A percentile compares a stretch with the other conserved stretches of the same genome.
Conservation (phyloP, 176 grass and related monocot species). For the Zoysia japonica region DNA sequence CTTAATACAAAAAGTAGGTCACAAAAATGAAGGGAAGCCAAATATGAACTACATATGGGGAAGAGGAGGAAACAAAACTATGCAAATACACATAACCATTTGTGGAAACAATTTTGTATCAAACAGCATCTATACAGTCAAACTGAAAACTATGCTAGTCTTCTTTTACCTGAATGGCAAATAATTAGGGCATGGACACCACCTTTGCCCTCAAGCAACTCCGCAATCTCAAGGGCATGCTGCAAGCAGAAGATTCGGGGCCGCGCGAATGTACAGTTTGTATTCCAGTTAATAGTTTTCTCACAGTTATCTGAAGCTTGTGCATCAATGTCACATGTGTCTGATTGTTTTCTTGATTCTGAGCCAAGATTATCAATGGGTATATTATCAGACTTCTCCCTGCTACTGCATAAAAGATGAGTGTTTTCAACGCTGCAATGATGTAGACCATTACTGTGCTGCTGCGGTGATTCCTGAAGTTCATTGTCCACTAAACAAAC, state of each 20-base stretch:
- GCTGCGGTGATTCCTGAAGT: conserved; percentile 15
- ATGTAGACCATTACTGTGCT: conserved; percentile 20
- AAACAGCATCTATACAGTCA: conserved; percentile 29
- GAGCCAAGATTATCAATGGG: conserved; percentile 8
- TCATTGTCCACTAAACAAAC: conserved; percentile 32
- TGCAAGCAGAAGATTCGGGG: conserved; percentile 96
- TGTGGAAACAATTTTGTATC: conserved; percentile 22
- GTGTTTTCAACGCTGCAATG: conserved; percentile 35
- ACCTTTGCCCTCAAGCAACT: conserved; percentile 73
- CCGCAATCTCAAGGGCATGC: conserved; percentile 86
- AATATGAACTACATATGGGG: background rate
- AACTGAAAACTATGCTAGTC: conserved; percentile 16
- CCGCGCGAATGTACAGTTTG: conserved; percentile 54
- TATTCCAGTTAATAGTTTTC: conserved; percentile 52
- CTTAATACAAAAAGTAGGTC: background rate
- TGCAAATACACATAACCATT: conserved; percentile 4
- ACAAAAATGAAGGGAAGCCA: background rate
- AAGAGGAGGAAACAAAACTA: background rate
- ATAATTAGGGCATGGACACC: conserved; percentile 75
- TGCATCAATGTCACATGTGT: conserved; percentile 23
- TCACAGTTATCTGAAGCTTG: conserved; percentile 24
- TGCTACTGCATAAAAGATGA: conserved; percentile 14
- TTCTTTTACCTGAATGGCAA: conserved; percentile 78
- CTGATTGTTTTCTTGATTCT: conserved; percentile 36
- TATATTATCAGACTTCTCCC: conserved; percentile 27